Percentiles rank a stretch among this genome's conserved stretches.
Evolutionary conservation across 2,329 filamentous ascomycete genomes (phyloP).

Genomic region (Colletotrichum scovillei): DNA sequence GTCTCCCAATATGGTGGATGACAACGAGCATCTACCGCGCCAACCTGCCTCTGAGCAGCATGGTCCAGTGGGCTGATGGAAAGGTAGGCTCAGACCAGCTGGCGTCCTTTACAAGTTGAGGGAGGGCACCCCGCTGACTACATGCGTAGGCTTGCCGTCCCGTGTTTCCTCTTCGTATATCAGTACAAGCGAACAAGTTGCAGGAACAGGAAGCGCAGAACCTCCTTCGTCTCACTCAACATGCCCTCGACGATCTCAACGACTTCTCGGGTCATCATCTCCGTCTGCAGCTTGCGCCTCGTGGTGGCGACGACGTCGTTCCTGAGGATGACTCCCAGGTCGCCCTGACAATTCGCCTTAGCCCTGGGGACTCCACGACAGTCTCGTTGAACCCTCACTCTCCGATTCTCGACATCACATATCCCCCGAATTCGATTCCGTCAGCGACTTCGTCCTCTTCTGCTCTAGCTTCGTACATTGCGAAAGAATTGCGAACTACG

Average conservation of each 20-base stretch:
- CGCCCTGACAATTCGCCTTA: constrained; percentile 78
- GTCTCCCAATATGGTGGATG: constrained; percentile 94
- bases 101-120: not conserved
- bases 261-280: constrained; percentile 88
- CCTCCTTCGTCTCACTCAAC: constrained; percentile 84
- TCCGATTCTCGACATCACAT: constrained; percentile 81
- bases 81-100: constrained; percentile 68
- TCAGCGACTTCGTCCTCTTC: constrained; percentile 77
- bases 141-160: constrained; percentile 79
- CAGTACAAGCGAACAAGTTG: constrained; percentile 76
- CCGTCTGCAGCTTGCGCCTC: constrained; percentile 72
- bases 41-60: constrained; percentile 82
- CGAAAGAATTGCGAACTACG: constrained; percentile 78
- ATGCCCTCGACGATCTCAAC: constrained; percentile 86
- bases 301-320: constrained; percentile 42
- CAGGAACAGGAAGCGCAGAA: constrained; percentile 75
- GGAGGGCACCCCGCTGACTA: constrained; percentile 1
- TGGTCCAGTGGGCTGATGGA: constrained; percentile 93
- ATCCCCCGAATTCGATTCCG: constrained; percentile 76
- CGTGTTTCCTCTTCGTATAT: constrained; percentile 87
- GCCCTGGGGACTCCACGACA: constrained; percentile 70
- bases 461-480: constrained; percentile 80
- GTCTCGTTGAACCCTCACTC: constrained; percentile 76
- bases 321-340: constrained; percentile 58
- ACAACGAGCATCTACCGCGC: constrained; percentile 95